These are phyloP conservation scores for Hericium alpestre DNA, from an alignment of 768 basidiomycete genomes.

Conservation along the genomic window DNA sequence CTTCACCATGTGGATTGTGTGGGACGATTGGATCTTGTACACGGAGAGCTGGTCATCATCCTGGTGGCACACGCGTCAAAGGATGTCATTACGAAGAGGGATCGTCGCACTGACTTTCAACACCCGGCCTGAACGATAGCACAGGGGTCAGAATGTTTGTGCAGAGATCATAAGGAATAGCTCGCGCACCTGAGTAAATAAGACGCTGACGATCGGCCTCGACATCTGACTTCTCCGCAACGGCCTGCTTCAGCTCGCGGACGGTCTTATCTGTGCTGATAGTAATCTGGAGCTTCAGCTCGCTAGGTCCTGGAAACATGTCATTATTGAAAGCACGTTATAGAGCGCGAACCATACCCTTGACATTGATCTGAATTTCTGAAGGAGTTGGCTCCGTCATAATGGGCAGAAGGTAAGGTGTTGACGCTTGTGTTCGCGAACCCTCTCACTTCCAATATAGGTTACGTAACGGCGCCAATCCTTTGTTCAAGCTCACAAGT, in stretches of 20 bases:
- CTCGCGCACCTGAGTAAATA: conserved; percentile 75
- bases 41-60: conserved; percentile 73
- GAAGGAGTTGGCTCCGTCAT: conserved; percentile 14
- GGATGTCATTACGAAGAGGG: background rate
- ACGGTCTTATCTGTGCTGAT: conserved; percentile 81
- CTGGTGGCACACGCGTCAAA: conserved; percentile 24
- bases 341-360: conserved; percentile 33
- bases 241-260: conserved; percentile 79
- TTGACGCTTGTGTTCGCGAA: background rate
- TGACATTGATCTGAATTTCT: conserved; percentile 60
- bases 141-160: background rate
- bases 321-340: background rate
- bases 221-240: conserved; percentile 79
- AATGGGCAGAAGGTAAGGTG: background rate
- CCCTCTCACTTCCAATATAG: background rate
- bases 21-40: conserved; percentile 85
- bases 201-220: conserved; percentile 80
- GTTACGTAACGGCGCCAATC: background rate
- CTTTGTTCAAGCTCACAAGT: too few relatives aligned
- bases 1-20: conserved; percentile 93
- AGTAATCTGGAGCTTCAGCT: conserved; percentile 83
- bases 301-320: conserved; percentile 57
- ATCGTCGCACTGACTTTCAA: conserved; percentile 41
- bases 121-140: conserved; percentile 43
- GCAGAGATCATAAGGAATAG: background rate